Percentiles rank a stretch among this genome's conserved stretches.
Conservation (phyloP, 306 rosid species). For the Inga leiocalycina region DNA sequence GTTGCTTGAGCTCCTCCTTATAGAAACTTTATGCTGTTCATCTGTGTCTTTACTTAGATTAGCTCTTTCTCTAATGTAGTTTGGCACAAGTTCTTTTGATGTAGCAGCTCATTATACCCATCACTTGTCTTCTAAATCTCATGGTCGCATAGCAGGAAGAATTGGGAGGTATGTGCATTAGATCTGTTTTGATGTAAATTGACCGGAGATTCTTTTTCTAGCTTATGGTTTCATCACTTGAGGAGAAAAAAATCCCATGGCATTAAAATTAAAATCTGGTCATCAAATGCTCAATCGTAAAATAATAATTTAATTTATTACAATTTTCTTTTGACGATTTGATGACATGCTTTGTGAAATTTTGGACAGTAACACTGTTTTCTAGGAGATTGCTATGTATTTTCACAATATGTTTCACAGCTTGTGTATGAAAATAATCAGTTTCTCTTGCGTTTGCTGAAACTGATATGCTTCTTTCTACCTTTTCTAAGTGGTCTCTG, state of each 20-base stretch:
- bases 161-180: constrained; percentile 74
- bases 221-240: constrained; percentile 13
- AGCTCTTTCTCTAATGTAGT: constrained; percentile 58
- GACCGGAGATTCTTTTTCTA: constrained; percentile 4
- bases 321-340: constrained; percentile 3
- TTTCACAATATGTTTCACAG: not conserved
- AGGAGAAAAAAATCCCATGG: constrained; percentile 12
- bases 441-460: constrained; percentile 7
- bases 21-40: not conserved
- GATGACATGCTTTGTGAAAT: not conserved
- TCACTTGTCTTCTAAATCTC: constrained; percentile 82
- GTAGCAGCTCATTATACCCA: constrained; percentile 74
- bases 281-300: constrained; percentile 1
- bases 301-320: not conserved
- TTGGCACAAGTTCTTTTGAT: constrained; percentile 75
- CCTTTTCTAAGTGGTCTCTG: not conserved
- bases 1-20: constrained; percentile 22
- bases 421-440: not conserved
- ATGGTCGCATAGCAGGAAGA: constrained; percentile 80
- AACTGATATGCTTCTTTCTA: not conserved
- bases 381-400: not conserved
- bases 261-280: constrained; percentile 1
- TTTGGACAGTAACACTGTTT: not conserved
- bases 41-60: constrained; percentile 33
- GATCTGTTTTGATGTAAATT: constrained; percentile 29